Conservation (phyloP, 2,329 filamentous ascomycete species). For the Sporothrix humicola region DNA sequence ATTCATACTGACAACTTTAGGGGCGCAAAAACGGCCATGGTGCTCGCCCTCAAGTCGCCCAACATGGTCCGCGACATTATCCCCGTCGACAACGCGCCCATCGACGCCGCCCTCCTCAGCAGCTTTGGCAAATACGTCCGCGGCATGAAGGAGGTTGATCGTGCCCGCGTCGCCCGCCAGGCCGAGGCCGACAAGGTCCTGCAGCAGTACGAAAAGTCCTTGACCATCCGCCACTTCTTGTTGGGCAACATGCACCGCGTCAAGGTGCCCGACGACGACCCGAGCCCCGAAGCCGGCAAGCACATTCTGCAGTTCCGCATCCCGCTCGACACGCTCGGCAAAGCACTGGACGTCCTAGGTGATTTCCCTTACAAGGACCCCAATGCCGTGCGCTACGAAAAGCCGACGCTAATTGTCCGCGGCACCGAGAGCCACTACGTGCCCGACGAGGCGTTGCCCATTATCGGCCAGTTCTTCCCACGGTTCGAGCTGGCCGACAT, state of each 20-base stretch:
- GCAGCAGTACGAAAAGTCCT: slow-evolving; percentile 71
- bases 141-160: slow-evolving; percentile 83
- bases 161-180: slow-evolving; percentile 68
- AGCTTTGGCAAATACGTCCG: slow-evolving; percentile 81
- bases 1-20: slow-evolving; percentile 41
- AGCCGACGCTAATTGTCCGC: slow-evolving; percentile 79
- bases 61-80: slow-evolving; percentile 72
- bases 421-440: slow-evolving; percentile 80
- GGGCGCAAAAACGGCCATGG: slow-evolving; percentile 94
- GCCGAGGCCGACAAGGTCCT: slow-evolving; percentile 82
- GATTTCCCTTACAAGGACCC: slow-evolving; percentile 88
- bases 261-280: slow-evolving; percentile 37
- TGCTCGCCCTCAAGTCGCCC: slow-evolving; percentile 75
- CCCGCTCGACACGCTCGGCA: slow-evolving; percentile 72
- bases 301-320: slow-evolving; percentile 73
- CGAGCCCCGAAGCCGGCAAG: slow-evolving; percentile 36
- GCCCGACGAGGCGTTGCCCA: slow-evolving; percentile 77
- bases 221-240: slow-evolving; percentile 87
- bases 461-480: slow-evolving; percentile 83
- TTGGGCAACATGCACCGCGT: slow-evolving; percentile 79
- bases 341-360: slow-evolving; percentile 74
- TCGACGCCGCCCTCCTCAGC: slow-evolving; percentile 75
- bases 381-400: slow-evolving; percentile 69
- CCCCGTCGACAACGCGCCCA: slow-evolving; percentile 88
- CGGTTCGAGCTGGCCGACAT: slow-evolving; percentile 74